Percentiles rank a stretch among this genome's conserved stretches.
phyloP scores from a whole-genome alignment of 768 basidiomycete species.

The Suillus decipiens region DNA sequence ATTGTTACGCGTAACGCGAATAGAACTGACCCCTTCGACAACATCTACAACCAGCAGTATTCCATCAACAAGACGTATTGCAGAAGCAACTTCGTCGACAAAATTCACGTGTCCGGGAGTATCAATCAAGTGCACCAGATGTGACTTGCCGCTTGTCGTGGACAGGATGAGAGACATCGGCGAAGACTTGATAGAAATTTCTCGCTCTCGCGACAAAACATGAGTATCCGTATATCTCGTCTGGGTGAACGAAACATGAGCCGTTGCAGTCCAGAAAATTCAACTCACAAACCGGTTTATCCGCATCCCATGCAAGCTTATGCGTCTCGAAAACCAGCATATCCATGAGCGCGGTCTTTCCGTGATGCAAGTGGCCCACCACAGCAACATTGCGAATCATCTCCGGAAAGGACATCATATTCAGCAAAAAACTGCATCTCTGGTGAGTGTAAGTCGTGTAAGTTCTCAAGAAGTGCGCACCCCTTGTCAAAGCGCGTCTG shows the following conservation, averaged over 20 bases:
- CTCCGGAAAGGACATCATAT: constrained; percentile 87
- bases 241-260: constrained; percentile 44
- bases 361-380: constrained; percentile 96
- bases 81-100: constrained; percentile 92
- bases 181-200: constrained; percentile 94
- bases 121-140: constrained; percentile 91
- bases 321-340: constrained; percentile 98
- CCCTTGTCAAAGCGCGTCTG: constrained; percentile 97
- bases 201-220: constrained; percentile 81
- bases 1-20: not conserved
- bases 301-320: constrained; percentile 91
- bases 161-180: constrained; percentile 93
- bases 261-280: constrained; percentile 13
- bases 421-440: constrained; percentile 77
- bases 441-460: constrained; percentile 11
- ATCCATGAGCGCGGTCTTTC: constrained; percentile 95
- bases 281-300: constrained; percentile 67
- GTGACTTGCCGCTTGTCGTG: constrained; percentile 87
- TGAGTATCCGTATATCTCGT: constrained; percentile 97
- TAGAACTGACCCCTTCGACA: constrained; percentile 80
- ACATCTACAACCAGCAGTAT: constrained; percentile 94
- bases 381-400: constrained; percentile 97
- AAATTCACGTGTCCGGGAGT: constrained; percentile 99
- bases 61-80: constrained; percentile 87
- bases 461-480: constrained; percentile 44